Evolutionary conservation across 2,329 filamentous ascomycete genomes (phyloP), one percentile per base, ranked within the genome.

Genomic region (Microdochium bolleyi): DNA sequence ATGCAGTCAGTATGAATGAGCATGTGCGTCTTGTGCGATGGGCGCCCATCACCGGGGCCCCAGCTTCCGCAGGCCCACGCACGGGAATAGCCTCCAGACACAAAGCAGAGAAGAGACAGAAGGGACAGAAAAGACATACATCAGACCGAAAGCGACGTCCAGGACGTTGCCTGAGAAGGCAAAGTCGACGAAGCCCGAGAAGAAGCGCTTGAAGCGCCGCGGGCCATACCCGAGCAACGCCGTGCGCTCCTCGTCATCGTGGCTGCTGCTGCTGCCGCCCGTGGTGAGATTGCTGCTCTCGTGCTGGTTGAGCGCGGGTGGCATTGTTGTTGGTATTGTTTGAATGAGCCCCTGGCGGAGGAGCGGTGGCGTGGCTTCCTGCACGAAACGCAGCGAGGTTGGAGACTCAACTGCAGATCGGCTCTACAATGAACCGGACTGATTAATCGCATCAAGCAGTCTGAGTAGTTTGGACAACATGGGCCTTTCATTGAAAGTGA

Each of bases 81-180:
- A 22, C 21, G 22, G 41, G 25, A 14, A 49, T 53, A 46, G n/a
- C n/a, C n/a, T n/a, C n/a, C 2, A 32, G 32, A 13, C n/a, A 24
- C 19, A 27, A 50, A 53, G 24, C 49, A 41, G 50, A 25, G 50
- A 11, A 38, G 53, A 27, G 49, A 38, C 49, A 56, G 24, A 34
- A 52, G 50, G 14, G 50, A 24, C 19, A n/a, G 41, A 27, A 21
- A 44, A 49, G 25, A 68, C 74, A 65, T 63, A 88, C 85, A 90
- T 89, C 57, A 89, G 71, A 58, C 86, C 87, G 59, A 89, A 83
- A 16, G 87, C 87, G 54, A 90, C 86, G 66, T 89, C 83, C 24
- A 90, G 75, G 49, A 89, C 86, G 60, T 89, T 89, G 54, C 87
- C 86, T 57, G 86, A 81, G 52, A 88, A 79, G 0, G 85, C 85